Percentiles rank a stretch among this genome's conserved stretches.
Evolutionary conservation across 148 eudicot species (phyloP).

Genomic region (Silene conica): DNA sequence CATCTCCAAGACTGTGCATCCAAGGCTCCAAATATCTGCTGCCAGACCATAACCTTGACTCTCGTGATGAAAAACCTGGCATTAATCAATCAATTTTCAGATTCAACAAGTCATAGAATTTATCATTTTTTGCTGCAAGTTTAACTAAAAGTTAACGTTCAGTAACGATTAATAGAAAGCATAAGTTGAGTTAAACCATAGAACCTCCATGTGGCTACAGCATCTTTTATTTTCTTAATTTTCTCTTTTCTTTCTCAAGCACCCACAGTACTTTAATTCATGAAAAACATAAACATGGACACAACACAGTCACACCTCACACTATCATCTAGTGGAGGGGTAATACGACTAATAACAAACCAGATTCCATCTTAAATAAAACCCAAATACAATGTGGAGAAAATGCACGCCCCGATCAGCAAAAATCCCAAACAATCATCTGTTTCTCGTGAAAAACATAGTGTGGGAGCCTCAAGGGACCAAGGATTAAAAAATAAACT

Average conservation of each 20-base stretch:
- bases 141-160: neutral
- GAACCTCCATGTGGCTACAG: too few relatives aligned
- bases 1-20: conserved; percentile 94
- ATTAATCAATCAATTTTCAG: neutral
- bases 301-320: too few relatives aligned
- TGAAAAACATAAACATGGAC: too few relatives aligned
- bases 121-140: conserved; percentile 3
- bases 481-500: too few relatives aligned
- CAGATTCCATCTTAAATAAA: too few relatives aligned
- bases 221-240: neutral
- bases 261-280: neutral
- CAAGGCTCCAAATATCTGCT: conserved; percentile 98
- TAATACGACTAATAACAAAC: too few relatives aligned
- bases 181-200: neutral
- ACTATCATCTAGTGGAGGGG: too few relatives aligned
- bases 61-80: conserved; percentile 57
- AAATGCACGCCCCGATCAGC: too few relatives aligned
- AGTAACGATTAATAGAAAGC: neutral
- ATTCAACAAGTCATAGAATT: neutral
- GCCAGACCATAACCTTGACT: conserved; percentile 75
- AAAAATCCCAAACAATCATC: too few relatives aligned
- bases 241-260: neutral
- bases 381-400: too few relatives aligned
- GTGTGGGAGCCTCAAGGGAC: too few relatives aligned
- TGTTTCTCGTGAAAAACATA: too few relatives aligned